Percentiles rank a stretch among this genome's conserved stretches.
phyloP scores from a whole-genome alignment of 225 moss, liverwort and hornwort species.

The Ulota crispa region DNA sequence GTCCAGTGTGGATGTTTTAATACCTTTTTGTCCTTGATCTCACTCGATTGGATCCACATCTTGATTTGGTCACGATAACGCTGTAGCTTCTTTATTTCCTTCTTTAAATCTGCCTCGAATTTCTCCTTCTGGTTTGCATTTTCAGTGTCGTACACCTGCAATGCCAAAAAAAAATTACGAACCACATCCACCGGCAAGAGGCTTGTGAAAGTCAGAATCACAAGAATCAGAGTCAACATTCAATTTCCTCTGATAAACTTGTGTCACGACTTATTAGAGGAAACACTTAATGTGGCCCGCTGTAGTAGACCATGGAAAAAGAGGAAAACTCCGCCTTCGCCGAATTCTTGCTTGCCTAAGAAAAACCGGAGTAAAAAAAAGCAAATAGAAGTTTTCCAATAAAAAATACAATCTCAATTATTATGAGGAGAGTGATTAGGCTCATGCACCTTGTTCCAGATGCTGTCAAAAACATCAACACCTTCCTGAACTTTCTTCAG shows the following conservation, averaged over 20 bases:
- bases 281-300: background rate
- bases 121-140: constrained; percentile 99
- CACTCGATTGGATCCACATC: constrained; percentile 99
- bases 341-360: background rate
- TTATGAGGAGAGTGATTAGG: background rate
- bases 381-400: background rate
- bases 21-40: constrained; percentile 99
- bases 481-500: constrained; percentile 72
- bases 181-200: background rate
- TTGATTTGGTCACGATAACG: constrained; percentile 98
- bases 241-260: constrained; percentile 7
- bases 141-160: constrained; percentile 98
- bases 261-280: background rate
- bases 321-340: constrained; percentile 1
- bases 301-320: background rate
- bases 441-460: constrained; percentile 62
- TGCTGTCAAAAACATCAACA: constrained; percentile 70
- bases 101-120: constrained; percentile 95
- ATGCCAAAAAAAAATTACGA: constrained; percentile 13
- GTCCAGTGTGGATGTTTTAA: background rate
- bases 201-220: constrained; percentile 6
- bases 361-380: constrained; percentile 2
- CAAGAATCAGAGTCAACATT: constrained; percentile 7
- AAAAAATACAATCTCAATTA: constrained; percentile 1
- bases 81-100: constrained; percentile 97